Conservation (phyloP, 345 rosid species). For the thale cress (Arabidopsis thaliana) region TAIR10.1 NC_003070.9:665001-665500, state of each 20-base stretch:
- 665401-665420: constrained; percentile 53
- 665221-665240: constrained; percentile 12
- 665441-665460: constrained; percentile 49
- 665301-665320: constrained; percentile 19
- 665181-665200: constrained; percentile 8
- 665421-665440: constrained; percentile 50
- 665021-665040: too few relatives aligned
- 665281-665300: constrained; percentile 9
- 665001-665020: too few relatives aligned
- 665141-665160: not conserved
- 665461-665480: constrained; percentile 52
- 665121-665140: not conserved
- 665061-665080: too few relatives aligned
- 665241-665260: constrained; percentile 11
- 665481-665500: constrained; percentile 46
- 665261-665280: constrained; percentile 9
- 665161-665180: constrained; percentile 13
- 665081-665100: too few relatives aligned
- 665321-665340: constrained; percentile 37
- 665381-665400: constrained; percentile 58
- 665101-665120: too few relatives aligned
- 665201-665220: constrained; percentile 11
- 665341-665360: constrained; percentile 62
- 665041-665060: too few relatives aligned
- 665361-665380: constrained; percentile 63